These are phyloP conservation scores for Yamadazyma kitorensis DNA, from an alignment of 805 yeast genomes.

Conservation along the genomic window DNA sequence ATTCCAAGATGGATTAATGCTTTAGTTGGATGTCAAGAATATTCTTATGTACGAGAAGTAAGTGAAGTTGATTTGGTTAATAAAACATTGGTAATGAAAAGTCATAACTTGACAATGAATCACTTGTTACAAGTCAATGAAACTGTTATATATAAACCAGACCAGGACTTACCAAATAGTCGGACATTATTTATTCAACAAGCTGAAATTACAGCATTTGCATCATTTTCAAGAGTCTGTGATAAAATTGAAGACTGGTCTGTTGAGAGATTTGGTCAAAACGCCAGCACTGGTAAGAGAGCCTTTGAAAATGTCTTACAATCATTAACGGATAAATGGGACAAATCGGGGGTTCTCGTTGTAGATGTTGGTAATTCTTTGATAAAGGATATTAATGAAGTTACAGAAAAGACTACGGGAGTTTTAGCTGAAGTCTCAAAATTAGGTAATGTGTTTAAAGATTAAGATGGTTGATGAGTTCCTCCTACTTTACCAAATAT, in stretches of 20 bases:
- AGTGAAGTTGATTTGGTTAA: constrained; percentile 72
- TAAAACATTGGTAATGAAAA: constrained; percentile 70
- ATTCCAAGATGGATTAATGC: constrained; percentile 79
- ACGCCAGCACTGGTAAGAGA: constrained; percentile 74
- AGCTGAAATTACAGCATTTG: constrained; percentile 88
- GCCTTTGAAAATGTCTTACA: constrained; percentile 84
- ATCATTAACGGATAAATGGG: constrained; percentile 44
- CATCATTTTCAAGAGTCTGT: constrained; percentile 65
- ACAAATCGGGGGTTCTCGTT: constrained; percentile 37
- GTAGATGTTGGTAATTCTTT: constrained; percentile 25
- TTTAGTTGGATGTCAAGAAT: constrained; percentile 68
- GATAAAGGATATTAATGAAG: constrained; percentile 21
- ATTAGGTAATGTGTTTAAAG: constrained; percentile 11
- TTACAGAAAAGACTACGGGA: constrained; percentile 11
- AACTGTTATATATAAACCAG: constrained; percentile 79
- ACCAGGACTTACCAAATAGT: constrained; percentile 44
- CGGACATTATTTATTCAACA: constrained; percentile 71
- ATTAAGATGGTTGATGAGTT: not conserved
- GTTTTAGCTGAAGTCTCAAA: constrained; percentile 14
- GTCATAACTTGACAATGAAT: constrained; percentile 82
- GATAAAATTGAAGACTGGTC: constrained; percentile 91
- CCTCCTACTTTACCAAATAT: not conserved
- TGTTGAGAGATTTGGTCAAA: constrained; percentile 81
- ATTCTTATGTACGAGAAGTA: constrained; percentile 83
- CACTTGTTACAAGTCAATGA: constrained; percentile 78